Conservation (phyloP, 1,284 basidiomycete species). For the Boletus hoseneyae region DNA sequence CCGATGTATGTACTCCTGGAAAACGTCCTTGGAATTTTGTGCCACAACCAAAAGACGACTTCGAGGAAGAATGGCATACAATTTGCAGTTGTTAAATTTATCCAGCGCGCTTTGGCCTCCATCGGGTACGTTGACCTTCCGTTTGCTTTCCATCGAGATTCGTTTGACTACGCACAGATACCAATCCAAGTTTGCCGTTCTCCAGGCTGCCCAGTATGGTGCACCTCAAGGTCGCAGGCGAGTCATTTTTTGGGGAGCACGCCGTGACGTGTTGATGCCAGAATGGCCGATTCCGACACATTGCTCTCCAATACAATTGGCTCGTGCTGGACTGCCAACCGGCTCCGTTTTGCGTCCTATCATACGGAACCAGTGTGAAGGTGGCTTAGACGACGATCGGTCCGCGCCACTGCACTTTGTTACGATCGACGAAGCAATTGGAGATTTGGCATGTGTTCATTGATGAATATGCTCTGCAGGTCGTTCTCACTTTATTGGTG, state of each 20-base stretch:
- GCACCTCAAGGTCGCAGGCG: conserved; percentile 63
- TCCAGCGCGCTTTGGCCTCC: conserved; percentile 51
- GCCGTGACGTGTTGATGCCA: conserved; percentile 52
- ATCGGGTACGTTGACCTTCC: conserved; percentile 48
- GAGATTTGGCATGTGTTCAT: conserved; percentile 53
- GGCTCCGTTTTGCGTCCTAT: conserved; percentile 37
- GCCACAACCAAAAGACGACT: conserved; percentile 38
- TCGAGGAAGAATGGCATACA: conserved; percentile 37
- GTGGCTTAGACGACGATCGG: conserved; percentile 34
- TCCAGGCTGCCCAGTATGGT: conserved; percentile 69
- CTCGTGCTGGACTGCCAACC: conserved; percentile 35
- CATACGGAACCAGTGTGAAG: conserved; percentile 37
- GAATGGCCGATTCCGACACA: conserved; percentile 65
- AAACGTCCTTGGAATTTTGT: conserved; percentile 61
- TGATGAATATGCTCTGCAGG: conserved; percentile 3
- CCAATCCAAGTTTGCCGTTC: conserved; percentile 59
- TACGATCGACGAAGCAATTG: conserved; percentile 60
- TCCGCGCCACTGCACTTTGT: conserved; percentile 56
- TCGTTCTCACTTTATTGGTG: conserved; percentile 6
- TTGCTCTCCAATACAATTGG: conserved; percentile 32
- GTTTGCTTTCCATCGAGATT: background rate
- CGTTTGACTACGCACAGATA: conserved; percentile 43
- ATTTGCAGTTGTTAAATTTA: conserved; percentile 62
- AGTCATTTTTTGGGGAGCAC: conserved; percentile 65
- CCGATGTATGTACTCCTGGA: conserved; percentile 66